These are phyloP conservation scores for Cercophora samala DNA, from an alignment of 495 filamentous ascomycete species.

Conservation along the genomic window DNA sequence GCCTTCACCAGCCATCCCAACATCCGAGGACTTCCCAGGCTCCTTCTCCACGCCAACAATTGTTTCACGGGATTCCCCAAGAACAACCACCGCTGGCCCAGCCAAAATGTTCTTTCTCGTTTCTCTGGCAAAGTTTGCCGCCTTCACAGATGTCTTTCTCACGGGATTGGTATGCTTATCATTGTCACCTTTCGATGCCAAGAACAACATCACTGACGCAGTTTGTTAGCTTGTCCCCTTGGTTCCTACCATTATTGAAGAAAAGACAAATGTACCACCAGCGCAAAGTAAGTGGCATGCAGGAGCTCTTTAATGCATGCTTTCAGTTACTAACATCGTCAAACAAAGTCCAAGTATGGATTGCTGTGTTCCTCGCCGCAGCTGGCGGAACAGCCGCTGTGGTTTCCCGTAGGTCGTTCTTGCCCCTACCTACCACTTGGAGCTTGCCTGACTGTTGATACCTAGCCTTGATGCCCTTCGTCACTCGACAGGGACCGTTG, in stretches of 20 bases:
- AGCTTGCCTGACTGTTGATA: neutral
- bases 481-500: constrained; percentile 16
- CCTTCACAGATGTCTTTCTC: constrained; percentile 11
- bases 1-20: constrained; percentile 8
- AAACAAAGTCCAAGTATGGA: constrained; percentile 27
- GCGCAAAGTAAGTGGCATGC: neutral
- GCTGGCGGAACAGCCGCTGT: constrained; percentile 31
- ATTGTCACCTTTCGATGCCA: neutral
- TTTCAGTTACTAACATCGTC: neutral
- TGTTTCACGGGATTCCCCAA: neutral
- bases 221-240: constrained; percentile 21
- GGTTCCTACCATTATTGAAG: constrained; percentile 28
- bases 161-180: neutral
- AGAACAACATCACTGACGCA: neutral
- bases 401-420: constrained; percentile 27
- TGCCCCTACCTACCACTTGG: neutral
- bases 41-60: constrained; percentile 6
- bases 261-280: constrained; percentile 13
- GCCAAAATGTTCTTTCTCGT: constrained; percentile 11
- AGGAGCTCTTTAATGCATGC: constrained; percentile 4
- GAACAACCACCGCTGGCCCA: neutral
- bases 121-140: constrained; percentile 15
- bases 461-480: constrained; percentile 29
- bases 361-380: constrained; percentile 28
- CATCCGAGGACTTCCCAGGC: neutral